phyloP scores from a whole-genome alignment of 1,139 yeast genomes.

The Taphrina communis region DNA sequence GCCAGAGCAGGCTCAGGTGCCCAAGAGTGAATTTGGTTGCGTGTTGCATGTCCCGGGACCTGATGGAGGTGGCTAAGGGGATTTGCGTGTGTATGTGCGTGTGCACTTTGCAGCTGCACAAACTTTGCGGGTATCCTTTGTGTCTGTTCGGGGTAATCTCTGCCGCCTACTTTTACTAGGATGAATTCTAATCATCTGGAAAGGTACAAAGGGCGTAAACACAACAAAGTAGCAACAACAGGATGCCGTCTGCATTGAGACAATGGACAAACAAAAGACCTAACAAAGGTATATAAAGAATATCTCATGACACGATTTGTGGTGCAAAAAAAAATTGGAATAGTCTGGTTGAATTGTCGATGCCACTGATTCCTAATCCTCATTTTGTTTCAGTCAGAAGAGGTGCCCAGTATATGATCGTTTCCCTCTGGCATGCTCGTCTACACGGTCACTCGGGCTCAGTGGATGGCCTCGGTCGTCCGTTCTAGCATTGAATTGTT shows the following conservation, averaged over 20 bases:
- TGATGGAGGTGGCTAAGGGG: neutral
- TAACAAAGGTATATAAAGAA: neutral
- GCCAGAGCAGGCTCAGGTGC: too few species aligned
- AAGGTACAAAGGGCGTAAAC: neutral
- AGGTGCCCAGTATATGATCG: conserved; percentile 35
- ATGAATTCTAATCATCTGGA: neutral
- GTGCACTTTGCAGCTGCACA: neutral
- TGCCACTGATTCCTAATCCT: conserved; percentile 33
- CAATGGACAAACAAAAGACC: neutral
- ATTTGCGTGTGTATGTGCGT: neutral
- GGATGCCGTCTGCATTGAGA: neutral
- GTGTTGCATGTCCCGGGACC: too few species aligned
- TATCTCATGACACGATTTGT: neutral
- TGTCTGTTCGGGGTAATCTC: neutral
- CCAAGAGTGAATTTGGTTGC: too few species aligned
- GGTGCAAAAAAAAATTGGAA: neutral
- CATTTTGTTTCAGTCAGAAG: conserved; percentile 22
- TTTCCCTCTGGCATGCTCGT: conserved; percentile 35
- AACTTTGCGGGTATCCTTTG: neutral
- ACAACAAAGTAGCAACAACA: neutral
- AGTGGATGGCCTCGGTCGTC: conserved; percentile 9
- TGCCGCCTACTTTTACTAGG: neutral
- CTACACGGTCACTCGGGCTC: conserved; percentile 22
- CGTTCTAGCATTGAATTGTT: conserved; percentile 25
- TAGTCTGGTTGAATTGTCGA: conserved; percentile 8